These are phyloP conservation scores for Parietaria judaica DNA, from an alignment of 306 rosid species.

Conservation along the genomic window DNA sequence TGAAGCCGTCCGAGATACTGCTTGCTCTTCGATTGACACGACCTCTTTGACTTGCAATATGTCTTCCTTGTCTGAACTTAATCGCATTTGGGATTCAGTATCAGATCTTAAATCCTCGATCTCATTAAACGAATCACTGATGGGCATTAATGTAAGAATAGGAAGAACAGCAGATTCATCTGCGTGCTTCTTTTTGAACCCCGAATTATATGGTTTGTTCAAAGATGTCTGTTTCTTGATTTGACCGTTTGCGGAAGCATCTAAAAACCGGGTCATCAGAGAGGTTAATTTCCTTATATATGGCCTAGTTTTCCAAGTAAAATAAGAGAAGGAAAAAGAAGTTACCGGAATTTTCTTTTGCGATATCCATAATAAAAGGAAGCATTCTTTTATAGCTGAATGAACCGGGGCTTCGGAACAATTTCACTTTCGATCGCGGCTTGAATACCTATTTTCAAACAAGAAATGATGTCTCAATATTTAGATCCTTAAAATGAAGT, in stretches of 20 bases:
- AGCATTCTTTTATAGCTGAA: no score
- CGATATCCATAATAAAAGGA: not conserved
- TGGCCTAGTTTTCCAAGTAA: no score
- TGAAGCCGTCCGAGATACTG: slow-evolving; percentile 11
- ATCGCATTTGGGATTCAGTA: slow-evolving; percentile 10
- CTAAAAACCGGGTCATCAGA: slow-evolving; percentile 16
- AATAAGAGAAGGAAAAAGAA: not conserved
- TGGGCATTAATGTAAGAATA: not conserved
- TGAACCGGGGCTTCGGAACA: no score
- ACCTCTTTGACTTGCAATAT: slow-evolving; percentile 24
- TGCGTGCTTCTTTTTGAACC: no score
- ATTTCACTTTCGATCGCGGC: no score
- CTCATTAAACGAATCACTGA: slow-evolving; percentile 1
- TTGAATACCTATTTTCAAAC: no score
- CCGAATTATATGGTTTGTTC: no score
- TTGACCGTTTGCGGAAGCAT: slow-evolving; percentile 26
- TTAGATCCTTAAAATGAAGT: no score
- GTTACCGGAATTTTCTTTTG: slow-evolving; percentile 27
- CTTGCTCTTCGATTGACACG: slow-evolving; percentile 18
- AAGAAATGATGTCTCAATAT: no score
- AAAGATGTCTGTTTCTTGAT: not conserved
- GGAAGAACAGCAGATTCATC: no score
- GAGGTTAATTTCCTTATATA: not conserved
- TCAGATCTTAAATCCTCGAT: slow-evolving; percentile 14
- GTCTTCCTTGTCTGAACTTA: slow-evolving; percentile 20